Base-by-base conservation (phyloP, 169 alveolate genomes). In the Eimeria acervulina region DNA sequence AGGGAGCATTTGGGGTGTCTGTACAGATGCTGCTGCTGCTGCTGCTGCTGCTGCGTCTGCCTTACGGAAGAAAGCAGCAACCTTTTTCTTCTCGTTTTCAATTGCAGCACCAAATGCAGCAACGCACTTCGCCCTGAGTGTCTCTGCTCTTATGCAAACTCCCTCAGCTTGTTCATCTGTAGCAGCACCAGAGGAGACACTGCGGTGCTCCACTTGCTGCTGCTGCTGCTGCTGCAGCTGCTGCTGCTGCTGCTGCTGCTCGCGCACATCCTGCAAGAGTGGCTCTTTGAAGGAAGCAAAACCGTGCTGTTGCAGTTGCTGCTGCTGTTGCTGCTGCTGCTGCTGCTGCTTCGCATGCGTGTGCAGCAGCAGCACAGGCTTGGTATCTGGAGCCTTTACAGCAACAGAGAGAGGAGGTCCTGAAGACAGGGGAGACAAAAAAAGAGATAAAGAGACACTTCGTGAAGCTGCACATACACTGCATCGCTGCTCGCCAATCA, bases 71-170 rank as follows among this genome's bases (percentile, higher is more conserved):
- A 78, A 78, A 38, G 55, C 61, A 8, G 89, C 89, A 23, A 78
- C 89, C 40, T 78, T 78, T 38, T 59, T 44, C 63, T 78, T 78
- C 66, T 78, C 89, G 6, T 38, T 44, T 38, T 78, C 89, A 26
- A 78, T 44, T 6, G 89, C 89, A 78, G 68, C 89, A 63, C 89
- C 19, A 42, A 78, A 78, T 28, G 89, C 89, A 51, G 36, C 89
- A 26, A 78, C 66, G 33, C 89, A 78, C 63, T 78, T 26, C 44
- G 66, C 89, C 66, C 89, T 78, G 31, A 78, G 40, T 23, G 89
- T 38, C 89, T 78, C 89, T 33, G 36, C 26, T 28, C 42, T 28
- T 10, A 17, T 72, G n/a, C 51, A 31, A 15, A 17, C 51, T n/a
- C 84, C 84, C 52, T 72, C 52, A 72, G 84, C 47, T 17, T 28